Evolutionary conservation across 768 basidiomycete genomes (phyloP).

Genomic region (Lactifluus volemus): DNA sequence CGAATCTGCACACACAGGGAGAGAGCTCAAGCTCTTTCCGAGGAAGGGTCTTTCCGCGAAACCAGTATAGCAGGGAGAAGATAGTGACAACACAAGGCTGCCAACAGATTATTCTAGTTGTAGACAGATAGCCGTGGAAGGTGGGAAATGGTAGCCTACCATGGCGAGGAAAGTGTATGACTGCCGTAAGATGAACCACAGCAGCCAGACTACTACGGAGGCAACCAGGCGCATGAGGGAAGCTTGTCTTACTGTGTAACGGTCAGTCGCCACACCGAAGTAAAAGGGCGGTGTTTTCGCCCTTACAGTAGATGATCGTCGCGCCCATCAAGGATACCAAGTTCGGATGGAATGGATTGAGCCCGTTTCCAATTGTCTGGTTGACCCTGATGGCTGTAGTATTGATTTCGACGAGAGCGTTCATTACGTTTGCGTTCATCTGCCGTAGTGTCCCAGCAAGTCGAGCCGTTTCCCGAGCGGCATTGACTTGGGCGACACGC

Average conservation of each 20-base stretch:
- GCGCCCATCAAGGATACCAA: background rate
- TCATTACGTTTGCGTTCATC: constrained; percentile 10
- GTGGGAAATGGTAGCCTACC: constrained; percentile 1
- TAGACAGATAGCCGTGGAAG: background rate
- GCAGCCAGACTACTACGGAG: background rate
- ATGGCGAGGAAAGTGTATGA: constrained; percentile 1
- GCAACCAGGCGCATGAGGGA: constrained; percentile 2
- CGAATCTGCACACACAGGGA: background rate
- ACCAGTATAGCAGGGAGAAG: constrained; percentile 6
- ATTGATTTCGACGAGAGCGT: constrained; percentile 11
- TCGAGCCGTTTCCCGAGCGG: constrained; percentile 1
- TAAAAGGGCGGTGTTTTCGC: background rate
- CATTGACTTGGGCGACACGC: constrained; percentile 7
- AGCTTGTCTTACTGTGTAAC: background rate
- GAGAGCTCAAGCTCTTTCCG: background rate
- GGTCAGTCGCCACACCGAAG: background rate
- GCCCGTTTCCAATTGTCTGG: background rate
- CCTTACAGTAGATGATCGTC: constrained; percentile 1
- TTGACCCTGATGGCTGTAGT: constrained; percentile 10
- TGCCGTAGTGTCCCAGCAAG: constrained; percentile 8
- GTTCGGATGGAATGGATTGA: background rate
- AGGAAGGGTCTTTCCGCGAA: background rate
- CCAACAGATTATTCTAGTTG: background rate
- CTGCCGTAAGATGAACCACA: constrained; percentile 6
- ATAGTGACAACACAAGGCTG: constrained; percentile 4